Conservation (phyloP, 257 asterid species). For the Parsonsia alboflavescens region DNA sequence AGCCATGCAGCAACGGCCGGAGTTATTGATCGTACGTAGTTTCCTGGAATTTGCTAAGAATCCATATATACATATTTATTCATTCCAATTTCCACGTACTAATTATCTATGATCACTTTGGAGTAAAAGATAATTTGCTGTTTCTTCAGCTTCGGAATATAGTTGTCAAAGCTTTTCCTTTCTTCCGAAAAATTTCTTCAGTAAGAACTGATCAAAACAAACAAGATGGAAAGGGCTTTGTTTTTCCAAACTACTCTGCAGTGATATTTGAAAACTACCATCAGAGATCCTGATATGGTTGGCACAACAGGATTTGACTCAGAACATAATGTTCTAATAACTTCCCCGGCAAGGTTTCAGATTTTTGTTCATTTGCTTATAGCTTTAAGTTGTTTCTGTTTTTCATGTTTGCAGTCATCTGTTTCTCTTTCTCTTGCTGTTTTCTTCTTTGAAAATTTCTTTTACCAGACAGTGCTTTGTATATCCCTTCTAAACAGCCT, state of each 20-base stretch:
- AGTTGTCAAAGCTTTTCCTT: background rate
- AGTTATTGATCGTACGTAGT: no score
- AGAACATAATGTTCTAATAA: background rate
- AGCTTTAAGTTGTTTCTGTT: background rate
- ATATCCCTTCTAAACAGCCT: no score
- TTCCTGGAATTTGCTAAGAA: no score
- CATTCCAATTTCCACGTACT: no score
- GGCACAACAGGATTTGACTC: background rate
- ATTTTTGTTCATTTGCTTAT: background rate
- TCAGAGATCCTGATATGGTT: background rate
- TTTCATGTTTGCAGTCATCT: background rate
- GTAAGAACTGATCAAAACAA: background rate
- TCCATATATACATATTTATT: no score
- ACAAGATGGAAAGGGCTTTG: background rate
- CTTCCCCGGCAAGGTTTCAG: background rate
- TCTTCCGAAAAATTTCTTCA: background rate
- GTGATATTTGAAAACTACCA: background rate
- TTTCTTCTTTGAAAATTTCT: background rate
- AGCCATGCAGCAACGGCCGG: no score
- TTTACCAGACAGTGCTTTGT: background rate
- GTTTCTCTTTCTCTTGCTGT: background rate
- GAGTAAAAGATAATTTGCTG: background rate
- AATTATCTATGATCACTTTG: no score
- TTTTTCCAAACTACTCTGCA: background rate
- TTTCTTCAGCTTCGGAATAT: background rate